These are phyloP conservation scores for Mycena maculata DNA, from an alignment of 768 basidiomycete genomes.

Conservation along the genomic window DNA sequence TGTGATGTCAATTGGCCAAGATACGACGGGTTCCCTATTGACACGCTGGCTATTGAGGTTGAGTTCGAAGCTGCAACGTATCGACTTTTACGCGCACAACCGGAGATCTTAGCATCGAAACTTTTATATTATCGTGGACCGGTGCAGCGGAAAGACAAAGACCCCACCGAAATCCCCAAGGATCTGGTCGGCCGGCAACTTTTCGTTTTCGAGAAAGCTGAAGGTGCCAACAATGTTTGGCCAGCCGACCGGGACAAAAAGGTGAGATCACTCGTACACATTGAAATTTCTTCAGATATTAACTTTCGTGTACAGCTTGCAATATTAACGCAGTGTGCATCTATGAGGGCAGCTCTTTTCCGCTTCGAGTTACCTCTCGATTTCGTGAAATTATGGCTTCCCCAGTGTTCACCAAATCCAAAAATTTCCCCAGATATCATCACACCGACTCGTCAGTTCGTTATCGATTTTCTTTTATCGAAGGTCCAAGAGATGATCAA, in stretches of 20 bases:
- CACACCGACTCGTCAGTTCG: slow-evolving; percentile 22
- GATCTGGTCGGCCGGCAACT: slow-evolving; percentile 5
- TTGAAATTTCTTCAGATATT: too few species aligned
- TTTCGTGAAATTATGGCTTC: slow-evolving; percentile 17
- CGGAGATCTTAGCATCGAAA: neutral
- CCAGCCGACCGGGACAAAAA: slow-evolving; percentile 3
- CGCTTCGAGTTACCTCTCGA: slow-evolving; percentile 11
- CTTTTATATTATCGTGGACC: slow-evolving; percentile 14
- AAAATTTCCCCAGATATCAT: slow-evolving; percentile 1
- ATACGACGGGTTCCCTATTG: neutral
- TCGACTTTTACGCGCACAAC: slow-evolving; percentile 1
- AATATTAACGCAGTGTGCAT: slow-evolving; percentile 19
- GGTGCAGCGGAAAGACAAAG: neutral
- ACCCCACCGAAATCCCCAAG: too few species aligned
- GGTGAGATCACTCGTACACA: neutral
- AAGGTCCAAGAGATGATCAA: slow-evolving; percentile 22
- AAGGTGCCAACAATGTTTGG: slow-evolving; percentile 28
- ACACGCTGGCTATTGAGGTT: slow-evolving; percentile 8
- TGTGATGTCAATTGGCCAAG: slow-evolving; percentile 23
- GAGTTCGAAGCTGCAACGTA: slow-evolving; percentile 24
- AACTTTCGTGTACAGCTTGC: neutral
- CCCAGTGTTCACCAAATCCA: neutral
- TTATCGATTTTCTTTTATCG: slow-evolving; percentile 7
- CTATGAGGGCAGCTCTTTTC: slow-evolving; percentile 26
- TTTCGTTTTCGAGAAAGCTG: slow-evolving; percentile 22